These are phyloP conservation scores for Achaetomium macrosporum DNA, from an alignment of 2,329 filamentous ascomycete genomes.

Conservation along the genomic window DNA sequence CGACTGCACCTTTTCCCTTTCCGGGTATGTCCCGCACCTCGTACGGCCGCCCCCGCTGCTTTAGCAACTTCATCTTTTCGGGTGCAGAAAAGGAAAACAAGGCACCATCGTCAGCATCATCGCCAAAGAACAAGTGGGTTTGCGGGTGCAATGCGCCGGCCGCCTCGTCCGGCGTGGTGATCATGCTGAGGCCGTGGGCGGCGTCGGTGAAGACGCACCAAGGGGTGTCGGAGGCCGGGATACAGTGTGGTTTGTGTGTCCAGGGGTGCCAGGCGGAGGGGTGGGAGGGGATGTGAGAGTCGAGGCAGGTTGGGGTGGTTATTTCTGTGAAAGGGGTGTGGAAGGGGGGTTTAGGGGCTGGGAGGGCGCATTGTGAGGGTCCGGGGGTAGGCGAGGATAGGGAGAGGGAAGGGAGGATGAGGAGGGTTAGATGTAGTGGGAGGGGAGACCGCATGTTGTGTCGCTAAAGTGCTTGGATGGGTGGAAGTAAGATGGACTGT, in stretches of 20 bases:
- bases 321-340: neutral
- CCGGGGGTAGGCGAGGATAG: neutral
- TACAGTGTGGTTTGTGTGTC: slow-evolving; percentile 26
- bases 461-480: too few species aligned
- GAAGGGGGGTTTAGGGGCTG: neutral
- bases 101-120: too few species aligned
- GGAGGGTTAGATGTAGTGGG: neutral
- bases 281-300: neutral
- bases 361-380: neutral
- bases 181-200: slow-evolving; percentile 30
- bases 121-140: too few species aligned
- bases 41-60: slow-evolving; percentile 24
- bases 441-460: too few species aligned
- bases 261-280: slow-evolving; percentile 22
- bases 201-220: slow-evolving; percentile 27
- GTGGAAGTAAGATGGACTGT: too few species aligned
- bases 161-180: slow-evolving; percentile 32
- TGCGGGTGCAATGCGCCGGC: slow-evolving; percentile 24
- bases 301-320: neutral
- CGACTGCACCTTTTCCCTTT: slow-evolving; percentile 31
- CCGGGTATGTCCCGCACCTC: slow-evolving; percentile 27
- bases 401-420: neutral
- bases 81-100: slow-evolving; percentile 7
- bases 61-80: neutral
- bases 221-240: slow-evolving; percentile 11